Evolutionary conservation across 352 stramenopile species (phyloP), one percentile per base, ranked within the genome.

Genomic region (Albugo laibachii): DNA sequence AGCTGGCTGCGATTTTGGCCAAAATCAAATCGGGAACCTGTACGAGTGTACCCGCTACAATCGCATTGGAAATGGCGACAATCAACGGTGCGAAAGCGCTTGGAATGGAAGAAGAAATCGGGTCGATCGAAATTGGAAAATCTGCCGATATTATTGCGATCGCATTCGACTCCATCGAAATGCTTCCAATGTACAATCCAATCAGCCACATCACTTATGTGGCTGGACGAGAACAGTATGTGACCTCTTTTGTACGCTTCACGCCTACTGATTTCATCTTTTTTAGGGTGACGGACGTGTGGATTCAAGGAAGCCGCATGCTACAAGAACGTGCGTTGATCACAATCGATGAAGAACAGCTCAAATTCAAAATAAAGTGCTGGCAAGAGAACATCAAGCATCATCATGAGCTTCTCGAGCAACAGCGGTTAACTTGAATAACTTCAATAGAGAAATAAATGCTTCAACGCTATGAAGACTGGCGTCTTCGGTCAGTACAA

Each of bases 191-290:
- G 69, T 92, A 88, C 59, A 83, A 80, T 58, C 66, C 79, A 42
- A 66, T 92, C 40, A 87, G 72, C 48, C 81, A 93, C 54, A 48
- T 94, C 15, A 78, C 93, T 36, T 93, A 95, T 51, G 72, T 83
- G 10, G 68, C 70, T 37, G 68, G 70, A 12, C 66, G 78, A 10
- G 69, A 91, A 51, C 68, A 92, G 64, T 74, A 58, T 34, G 61
- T 65, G 11, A 1, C 12, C 5, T 47, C 11, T 39, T n/a, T 48
- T 39, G 41, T 15, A 11, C 3, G 13, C 24, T 39, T 39, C 11
- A 31, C 41, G 34, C 45, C 43, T 12, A 24, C 13, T 58, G n/a
- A 49, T 48, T 20, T 13, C 47, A 36, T 51, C 27, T 56, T 36
- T 11, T 56, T 38, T 59, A 69, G 62, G 43, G 82, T 94, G 15